These are phyloP conservation scores for Adansonia digitata DNA, from an alignment of 345 rosid species.

Conservation along the genomic window DNA sequence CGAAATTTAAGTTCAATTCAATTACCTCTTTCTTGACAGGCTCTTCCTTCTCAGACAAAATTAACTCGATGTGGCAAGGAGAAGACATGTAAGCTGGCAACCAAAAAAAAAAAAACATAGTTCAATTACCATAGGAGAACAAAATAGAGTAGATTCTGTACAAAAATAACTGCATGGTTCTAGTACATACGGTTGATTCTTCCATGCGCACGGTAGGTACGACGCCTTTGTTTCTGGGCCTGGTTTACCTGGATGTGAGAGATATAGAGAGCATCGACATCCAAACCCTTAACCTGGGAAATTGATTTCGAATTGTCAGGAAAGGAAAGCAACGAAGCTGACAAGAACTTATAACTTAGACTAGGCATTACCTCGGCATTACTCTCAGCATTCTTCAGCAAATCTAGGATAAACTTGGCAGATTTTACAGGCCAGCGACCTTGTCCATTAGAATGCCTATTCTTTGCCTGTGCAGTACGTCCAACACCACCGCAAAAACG, in stretches of 20 bases:
- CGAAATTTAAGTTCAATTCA: not conserved
- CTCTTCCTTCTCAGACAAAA: slow-evolving; percentile 88
- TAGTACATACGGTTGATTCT: slow-evolving; percentile 76
- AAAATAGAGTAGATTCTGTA: not conserved
- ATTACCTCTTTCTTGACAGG: slow-evolving; percentile 89
- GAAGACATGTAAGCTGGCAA: slow-evolving; percentile 90
- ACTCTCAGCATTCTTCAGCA: no score
- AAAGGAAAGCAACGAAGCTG: not conserved
- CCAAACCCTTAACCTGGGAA: slow-evolving; percentile 86
- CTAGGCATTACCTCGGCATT: slow-evolving; percentile 68
- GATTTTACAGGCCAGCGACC: no score
- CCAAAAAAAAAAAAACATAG: not conserved
- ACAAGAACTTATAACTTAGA: not conserved
- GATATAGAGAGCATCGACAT: slow-evolving; percentile 70
- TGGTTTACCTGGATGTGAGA: slow-evolving; percentile 95
- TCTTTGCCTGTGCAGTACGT: no score
- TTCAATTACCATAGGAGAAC: not conserved
- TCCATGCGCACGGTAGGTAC: no score
- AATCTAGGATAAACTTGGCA: no score
- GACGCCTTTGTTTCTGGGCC: no score
- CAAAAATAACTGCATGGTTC: not conserved
- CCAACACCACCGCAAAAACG: slow-evolving; percentile 94
- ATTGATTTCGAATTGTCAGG: not conserved
- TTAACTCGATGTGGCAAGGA: slow-evolving; percentile 92
- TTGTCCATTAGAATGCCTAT: no score